phyloP scores from a whole-genome alignment of 78 protist species.

The Dictyostelium firmibasis region DNA sequence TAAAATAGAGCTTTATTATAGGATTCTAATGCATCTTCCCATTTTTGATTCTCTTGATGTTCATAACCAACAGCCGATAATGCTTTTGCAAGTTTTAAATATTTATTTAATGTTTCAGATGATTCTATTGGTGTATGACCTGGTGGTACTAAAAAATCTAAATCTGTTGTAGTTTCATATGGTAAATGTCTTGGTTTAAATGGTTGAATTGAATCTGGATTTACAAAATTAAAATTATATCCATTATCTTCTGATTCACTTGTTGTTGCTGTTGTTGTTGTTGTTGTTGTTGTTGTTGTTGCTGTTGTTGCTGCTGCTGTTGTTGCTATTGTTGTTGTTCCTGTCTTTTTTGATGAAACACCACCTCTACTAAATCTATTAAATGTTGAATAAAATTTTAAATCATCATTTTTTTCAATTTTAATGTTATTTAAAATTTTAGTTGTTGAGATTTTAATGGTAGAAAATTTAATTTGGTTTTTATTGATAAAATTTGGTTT shows the following conservation, averaged over 20 bases:
- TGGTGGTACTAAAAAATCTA: conserved; percentile 48
- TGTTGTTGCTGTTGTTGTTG: not conserved
- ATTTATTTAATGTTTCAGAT: not conserved
- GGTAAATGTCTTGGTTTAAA: conserved; percentile 55
- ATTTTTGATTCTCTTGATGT: conserved; percentile 28
- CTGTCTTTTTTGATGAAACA: not conserved
- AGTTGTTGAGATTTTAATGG: not conserved
- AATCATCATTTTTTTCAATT: not conserved
- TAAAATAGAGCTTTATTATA: conserved; percentile 45
- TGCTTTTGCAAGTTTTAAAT: conserved; percentile 28
- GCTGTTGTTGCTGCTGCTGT: not conserved
- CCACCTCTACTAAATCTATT: not conserved
- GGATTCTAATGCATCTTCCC: conserved; percentile 59
- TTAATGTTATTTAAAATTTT: not conserved
- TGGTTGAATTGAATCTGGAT: not conserved
- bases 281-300: not conserved
- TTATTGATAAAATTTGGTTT: not conserved
- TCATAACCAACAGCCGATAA: conserved; percentile 55
- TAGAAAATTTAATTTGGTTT: not conserved
- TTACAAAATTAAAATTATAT: conserved; percentile 13
- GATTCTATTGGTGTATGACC: not conserved
- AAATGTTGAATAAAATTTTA: not conserved
- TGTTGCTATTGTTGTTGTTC: not conserved
- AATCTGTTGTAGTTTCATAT: conserved; percentile 12
- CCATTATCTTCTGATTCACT: not conserved